Evolutionary conservation across 345 rosid genomes (phyloP), one percentile per base, ranked within the genome.

Genomic region (Syzygium jambos): DNA sequence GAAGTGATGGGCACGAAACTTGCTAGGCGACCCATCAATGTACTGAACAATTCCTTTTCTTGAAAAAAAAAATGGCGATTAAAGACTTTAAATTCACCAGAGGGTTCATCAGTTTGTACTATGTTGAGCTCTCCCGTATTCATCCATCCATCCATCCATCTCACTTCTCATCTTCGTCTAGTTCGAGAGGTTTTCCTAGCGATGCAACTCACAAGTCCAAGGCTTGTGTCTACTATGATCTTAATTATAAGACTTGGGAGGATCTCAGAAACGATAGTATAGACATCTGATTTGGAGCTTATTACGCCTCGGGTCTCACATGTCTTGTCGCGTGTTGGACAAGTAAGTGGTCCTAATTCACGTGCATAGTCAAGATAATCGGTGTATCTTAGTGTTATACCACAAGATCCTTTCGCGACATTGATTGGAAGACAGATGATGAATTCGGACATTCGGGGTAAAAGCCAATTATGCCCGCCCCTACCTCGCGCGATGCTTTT

Each of bases 351-450:
- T 19, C 49, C 7, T 34, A 19, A 17, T 73, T 19, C 25, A 17
- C 14, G 0, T 1, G 49, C 80, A 34, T 11, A 0, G 2, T 73
- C 6, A 12, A 34, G 12, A 65, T 17, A 0, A 68, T 17, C 0
- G 78, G 78, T 1, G 0, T 9, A 68, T 68, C 46, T 41, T 19
- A 34, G 13, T 34, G 13, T 73, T 13, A 1, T 34, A 9, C 80
- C 5, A 5, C 25, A 73, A 34, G 78, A 73, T 34, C 25, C 80
- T 19, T 22, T 19, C 65, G 11, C 15, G 43, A 19, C 80, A 9
- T 34, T 4, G 46, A 34, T 73, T 19, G 0, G 4, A 73, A 34
- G 46, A 34, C 2, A 19, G 80, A 73, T 5, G 49, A 55, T 8
- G 46, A 21, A 19, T 21, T 55, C 25, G 22, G 57, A 23, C 57